Evolutionary conservation across 2,329 filamentous ascomycete genomes (phyloP).

Genomic region (Colletotrichum godetiae): DNA sequence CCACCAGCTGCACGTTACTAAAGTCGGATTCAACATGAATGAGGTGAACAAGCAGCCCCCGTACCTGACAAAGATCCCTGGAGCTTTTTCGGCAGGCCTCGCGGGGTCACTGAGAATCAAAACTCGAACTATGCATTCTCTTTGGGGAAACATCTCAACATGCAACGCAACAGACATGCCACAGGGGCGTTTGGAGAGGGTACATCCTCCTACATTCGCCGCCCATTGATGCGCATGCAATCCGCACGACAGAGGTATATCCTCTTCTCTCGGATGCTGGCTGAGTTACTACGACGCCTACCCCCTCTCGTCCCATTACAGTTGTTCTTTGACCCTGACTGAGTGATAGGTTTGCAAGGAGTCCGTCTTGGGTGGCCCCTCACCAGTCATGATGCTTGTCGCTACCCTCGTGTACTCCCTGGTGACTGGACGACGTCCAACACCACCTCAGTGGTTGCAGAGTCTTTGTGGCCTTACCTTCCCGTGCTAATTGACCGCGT

Average conservation of each 20-base stretch:
- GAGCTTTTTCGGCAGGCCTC: not conserved
- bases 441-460: slow-evolving; percentile 19
- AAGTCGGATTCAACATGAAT: not conserved
- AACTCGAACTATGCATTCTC: not conserved
- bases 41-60: not conserved
- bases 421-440: slow-evolving; percentile 20
- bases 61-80: not conserved
- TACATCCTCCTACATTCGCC: not conserved
- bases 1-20: not conserved
- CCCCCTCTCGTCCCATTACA: slow-evolving; percentile 2
- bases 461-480: slow-evolving; percentile 9
- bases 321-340: slow-evolving; percentile 13
- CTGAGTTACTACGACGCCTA: not conserved
- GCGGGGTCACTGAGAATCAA: not conserved
- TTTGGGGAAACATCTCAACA: not conserved
- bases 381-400: slow-evolving; percentile 19
- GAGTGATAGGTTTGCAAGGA: not conserved
- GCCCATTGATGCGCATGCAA: not conserved
- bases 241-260: not conserved
- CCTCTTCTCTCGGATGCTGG: not conserved
- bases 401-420: not conserved
- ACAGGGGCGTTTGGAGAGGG: not conserved
- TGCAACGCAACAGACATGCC: not conserved
- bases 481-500: slow-evolving; percentile 16
- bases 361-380: not conserved